Percentiles rank a stretch among this genome's conserved stretches.
These are phyloP conservation scores for Colletotrichum tamarilloi DNA, from an alignment of 2,329 filamentous ascomycete species.

Conservation along the genomic window DNA sequence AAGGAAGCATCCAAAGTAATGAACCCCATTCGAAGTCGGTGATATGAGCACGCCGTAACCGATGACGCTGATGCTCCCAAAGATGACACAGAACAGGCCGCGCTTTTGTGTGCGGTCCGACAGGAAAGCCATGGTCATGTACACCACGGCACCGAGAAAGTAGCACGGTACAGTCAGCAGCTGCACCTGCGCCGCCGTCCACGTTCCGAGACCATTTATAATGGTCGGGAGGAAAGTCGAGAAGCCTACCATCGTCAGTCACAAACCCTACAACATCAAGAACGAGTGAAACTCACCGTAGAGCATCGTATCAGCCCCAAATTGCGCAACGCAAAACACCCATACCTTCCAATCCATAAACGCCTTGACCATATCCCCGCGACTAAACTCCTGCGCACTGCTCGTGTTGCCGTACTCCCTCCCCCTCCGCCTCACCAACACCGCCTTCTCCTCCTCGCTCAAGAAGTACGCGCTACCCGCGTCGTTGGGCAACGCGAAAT, in stretches of 20 bases:
- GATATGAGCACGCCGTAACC: slow-evolving; percentile 69
- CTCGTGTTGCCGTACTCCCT: slow-evolving; percentile 60
- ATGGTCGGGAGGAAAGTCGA: slow-evolving; percentile 74
- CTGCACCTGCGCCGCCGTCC: slow-evolving; percentile 65
- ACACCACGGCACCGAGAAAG: slow-evolving; percentile 73
- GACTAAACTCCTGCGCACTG: slow-evolving; percentile 59
- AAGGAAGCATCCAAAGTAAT: slow-evolving; percentile 69
- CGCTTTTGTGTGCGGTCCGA: slow-evolving; percentile 73
- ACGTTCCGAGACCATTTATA: slow-evolving; percentile 66
- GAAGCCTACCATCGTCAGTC: slow-evolving; percentile 52
- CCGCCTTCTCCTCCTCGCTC: slow-evolving; percentile 46
- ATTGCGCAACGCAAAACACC: slow-evolving; percentile 75
- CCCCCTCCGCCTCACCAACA: slow-evolving; percentile 41
- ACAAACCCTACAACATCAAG: background rate
- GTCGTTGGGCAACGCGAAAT: slow-evolving; percentile 65
- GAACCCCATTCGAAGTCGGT: slow-evolving; percentile 59
- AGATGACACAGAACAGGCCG: slow-evolving; percentile 62
- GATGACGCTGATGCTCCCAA: slow-evolving; percentile 63
- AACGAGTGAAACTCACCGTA: slow-evolving; percentile 59
- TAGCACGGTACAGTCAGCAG: slow-evolving; percentile 75
- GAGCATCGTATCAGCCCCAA: slow-evolving; percentile 80
- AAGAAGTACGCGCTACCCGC: slow-evolving; percentile 47
- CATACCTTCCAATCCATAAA: slow-evolving; percentile 83
- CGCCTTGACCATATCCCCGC: slow-evolving; percentile 72
- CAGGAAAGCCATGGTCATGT: slow-evolving; percentile 72